These are phyloP conservation scores for Lolium rigidum DNA, from an alignment of 176 grass and related monocot species.

Conservation along the genomic window DNA sequence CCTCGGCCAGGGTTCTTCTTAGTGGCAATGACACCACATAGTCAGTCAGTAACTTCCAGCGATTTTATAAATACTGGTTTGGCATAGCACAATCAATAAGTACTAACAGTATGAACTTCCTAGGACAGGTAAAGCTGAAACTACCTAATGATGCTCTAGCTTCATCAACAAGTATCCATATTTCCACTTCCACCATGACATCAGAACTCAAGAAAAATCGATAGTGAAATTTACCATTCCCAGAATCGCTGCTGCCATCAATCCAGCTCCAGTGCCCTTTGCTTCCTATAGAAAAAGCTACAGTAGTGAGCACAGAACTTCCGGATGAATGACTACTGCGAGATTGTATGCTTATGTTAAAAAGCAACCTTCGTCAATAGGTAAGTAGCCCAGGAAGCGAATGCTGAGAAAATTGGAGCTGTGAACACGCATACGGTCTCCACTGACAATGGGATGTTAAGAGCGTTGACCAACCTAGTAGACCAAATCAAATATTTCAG, in stretches of 20 bases:
- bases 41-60: neutral
- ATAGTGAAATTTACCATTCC: conserved; percentile 68
- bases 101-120: neutral
- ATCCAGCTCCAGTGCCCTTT: conserved; percentile 95
- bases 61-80: neutral
- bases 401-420: conserved; percentile 97
- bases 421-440: conserved; percentile 99
- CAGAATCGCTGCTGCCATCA: conserved; percentile 88
- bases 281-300: conserved; percentile 69
- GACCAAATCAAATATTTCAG: conserved; percentile 47
- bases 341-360: conserved; percentile 12
- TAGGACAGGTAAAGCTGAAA: neutral
- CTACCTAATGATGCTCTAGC: neutral
- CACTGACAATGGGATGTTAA: conserved; percentile 94
- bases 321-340: conserved; percentile 7
- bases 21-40: conserved; percentile 8
- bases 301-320: conserved; percentile 20
- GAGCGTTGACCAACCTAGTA: conserved; percentile 77
- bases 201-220: neutral
- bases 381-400: conserved; percentile 96
- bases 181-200: conserved; percentile 31
- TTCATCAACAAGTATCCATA: neutral
- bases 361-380: conserved; percentile 88
- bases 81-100: conserved; percentile 24
- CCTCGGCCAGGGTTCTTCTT: neutral